Conservation (phyloP, 2,329 filamentous ascomycete genomes). For the Sphaerostilbella broomeana region DNA sequence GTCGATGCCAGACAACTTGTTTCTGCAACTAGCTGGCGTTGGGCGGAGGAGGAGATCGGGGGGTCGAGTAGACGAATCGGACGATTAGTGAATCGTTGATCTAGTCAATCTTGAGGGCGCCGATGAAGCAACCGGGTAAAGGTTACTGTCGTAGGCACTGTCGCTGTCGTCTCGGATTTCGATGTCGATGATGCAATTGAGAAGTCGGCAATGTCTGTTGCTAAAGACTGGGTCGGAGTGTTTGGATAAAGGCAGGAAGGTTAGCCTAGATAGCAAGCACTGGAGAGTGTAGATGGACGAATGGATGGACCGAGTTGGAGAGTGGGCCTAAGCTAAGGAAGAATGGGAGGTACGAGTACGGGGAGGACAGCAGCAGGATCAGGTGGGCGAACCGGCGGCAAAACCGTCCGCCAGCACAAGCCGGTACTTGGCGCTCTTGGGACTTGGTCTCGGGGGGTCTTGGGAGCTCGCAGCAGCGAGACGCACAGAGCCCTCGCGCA, state of each 20-base stretch:
- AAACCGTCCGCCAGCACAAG: background rate
- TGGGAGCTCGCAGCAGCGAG: background rate
- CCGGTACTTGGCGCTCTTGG: conserved; percentile 1
- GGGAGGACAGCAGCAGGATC: background rate
- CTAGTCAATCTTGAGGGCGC: too few relatives aligned
- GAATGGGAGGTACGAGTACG: background rate
- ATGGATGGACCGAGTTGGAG: conserved; percentile 14
- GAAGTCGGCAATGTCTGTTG: too few relatives aligned
- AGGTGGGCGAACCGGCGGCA: conserved; percentile 5
- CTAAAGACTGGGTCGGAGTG: conserved; percentile 8
- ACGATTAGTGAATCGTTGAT: too few relatives aligned
- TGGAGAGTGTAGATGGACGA: conserved; percentile 5
- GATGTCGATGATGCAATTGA: too few relatives aligned
- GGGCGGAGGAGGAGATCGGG: too few relatives aligned
- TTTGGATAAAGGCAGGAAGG: conserved; percentile 10
- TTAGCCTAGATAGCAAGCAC: too few relatives aligned
- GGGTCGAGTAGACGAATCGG: too few relatives aligned
- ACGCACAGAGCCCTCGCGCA: background rate
- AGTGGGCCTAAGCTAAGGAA: conserved; percentile 8
- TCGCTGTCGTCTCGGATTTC: too few relatives aligned
- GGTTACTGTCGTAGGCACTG: too few relatives aligned
- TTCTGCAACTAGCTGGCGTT: too few relatives aligned
- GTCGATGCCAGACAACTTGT: too few relatives aligned
- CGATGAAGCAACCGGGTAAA: too few relatives aligned
- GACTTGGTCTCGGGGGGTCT: background rate